Percentiles rank a stretch among this genome's conserved stretches.
Evolutionary conservation across 495 filamentous ascomycete species (phyloP).

Genomic region (Staphylotrichum longicolle): DNA sequence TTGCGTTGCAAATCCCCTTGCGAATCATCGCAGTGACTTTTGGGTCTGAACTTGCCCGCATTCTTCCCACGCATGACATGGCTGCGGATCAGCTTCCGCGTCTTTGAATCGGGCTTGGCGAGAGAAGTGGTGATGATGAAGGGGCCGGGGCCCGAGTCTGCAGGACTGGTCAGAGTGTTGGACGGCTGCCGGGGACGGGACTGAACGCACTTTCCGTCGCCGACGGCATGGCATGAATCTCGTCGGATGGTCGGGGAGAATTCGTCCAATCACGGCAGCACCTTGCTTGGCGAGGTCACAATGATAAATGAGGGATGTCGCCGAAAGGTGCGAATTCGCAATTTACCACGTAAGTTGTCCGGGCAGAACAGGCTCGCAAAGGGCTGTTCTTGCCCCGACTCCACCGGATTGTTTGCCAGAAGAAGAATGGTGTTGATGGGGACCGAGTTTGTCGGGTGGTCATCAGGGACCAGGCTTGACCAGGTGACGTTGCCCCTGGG

Average conservation of each 20-base stretch:
- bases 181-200: not conserved
- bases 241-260: too few species aligned
- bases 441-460: too few species aligned
- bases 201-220: not conserved
- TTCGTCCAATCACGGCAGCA: too few species aligned
- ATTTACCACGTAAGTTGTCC: too few species aligned
- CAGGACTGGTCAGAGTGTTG: not conserved
- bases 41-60: constrained; percentile 7
- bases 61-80: constrained; percentile 18
- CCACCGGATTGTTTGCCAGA: constrained; percentile 1
- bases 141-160: not conserved
- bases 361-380: too few species aligned
- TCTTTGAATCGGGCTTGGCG: constrained; percentile 6
- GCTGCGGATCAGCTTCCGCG: constrained; percentile 15
- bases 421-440: not conserved
- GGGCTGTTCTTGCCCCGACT: not conserved
- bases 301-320: too few species aligned
- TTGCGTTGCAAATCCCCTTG: too few species aligned
- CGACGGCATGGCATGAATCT: not conserved
- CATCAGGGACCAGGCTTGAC: too few species aligned
- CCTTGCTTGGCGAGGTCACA: too few species aligned
- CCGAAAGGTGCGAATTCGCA: too few species aligned
- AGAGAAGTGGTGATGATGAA: constrained; percentile 7
- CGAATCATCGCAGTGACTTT: not conserved
- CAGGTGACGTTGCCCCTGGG: too few species aligned